Percentiles rank a stretch among this genome's conserved stretches.
These are phyloP conservation scores for Flaveria floridana DNA, from an alignment of 140 eudicot genomes.

Conservation along the genomic window DNA sequence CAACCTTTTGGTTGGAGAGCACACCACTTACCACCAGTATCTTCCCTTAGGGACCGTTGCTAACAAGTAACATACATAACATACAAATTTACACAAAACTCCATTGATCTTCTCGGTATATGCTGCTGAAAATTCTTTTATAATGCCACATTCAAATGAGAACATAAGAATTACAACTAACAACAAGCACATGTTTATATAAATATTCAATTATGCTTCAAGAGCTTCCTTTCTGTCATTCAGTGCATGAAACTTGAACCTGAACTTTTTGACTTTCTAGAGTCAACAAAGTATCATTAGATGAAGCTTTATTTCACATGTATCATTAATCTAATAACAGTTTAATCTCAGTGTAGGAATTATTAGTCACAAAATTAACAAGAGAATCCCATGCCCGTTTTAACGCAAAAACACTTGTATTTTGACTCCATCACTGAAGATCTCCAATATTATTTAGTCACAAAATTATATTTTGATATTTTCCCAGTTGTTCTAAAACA, in stretches of 20 bases:
- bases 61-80: background rate
- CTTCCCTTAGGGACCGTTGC: too few species aligned
- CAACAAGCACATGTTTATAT: background rate
- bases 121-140: background rate
- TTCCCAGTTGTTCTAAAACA: slow-evolving; percentile 6
- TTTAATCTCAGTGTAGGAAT: background rate
- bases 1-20: too few species aligned
- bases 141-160: background rate
- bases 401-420: background rate
- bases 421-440: slow-evolving; percentile 4
- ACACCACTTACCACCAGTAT: too few species aligned
- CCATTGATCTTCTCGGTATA: background rate
- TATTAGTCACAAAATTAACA: background rate
- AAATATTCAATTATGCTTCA: background rate
- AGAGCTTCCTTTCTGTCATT: slow-evolving; percentile 9
- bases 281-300: slow-evolving; percentile 11
- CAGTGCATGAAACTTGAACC: slow-evolving; percentile 19
- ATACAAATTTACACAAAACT: slow-evolving; percentile 17
- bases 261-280: slow-evolving; percentile 17
- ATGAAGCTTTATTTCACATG: slow-evolving; percentile 6
- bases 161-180: slow-evolving; percentile 15
- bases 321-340: background rate
- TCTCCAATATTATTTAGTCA: background rate
- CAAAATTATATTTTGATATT: background rate
- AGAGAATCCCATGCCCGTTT: background rate